These are phyloP conservation scores for Fusarium dlaminii DNA, from an alignment of 2,329 filamentous ascomycete genomes.

Conservation along the genomic window DNA sequence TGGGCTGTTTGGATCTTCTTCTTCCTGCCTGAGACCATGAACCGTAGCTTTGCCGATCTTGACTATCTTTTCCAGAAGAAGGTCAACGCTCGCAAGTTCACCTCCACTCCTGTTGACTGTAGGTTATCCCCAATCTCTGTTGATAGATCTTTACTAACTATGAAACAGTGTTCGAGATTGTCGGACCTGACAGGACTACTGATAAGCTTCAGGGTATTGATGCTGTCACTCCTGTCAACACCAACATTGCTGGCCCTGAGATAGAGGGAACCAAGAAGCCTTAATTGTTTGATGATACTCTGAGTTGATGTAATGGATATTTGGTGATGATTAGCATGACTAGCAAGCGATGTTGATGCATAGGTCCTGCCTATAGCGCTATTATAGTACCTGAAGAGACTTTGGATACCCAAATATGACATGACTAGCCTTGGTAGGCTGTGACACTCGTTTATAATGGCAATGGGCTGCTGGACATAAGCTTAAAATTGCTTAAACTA, in stretches of 20 bases:
- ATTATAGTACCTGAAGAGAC: background rate
- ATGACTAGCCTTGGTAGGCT: background rate
- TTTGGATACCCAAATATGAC: background rate
- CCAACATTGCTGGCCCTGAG: conserved; percentile 3
- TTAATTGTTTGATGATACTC: background rate
- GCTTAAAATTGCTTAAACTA: background rate
- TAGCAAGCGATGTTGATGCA: background rate
- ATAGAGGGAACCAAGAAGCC: conserved; percentile 1
- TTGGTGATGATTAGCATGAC: background rate
- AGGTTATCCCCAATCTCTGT: background rate
- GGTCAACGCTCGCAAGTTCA: conserved; percentile 53
- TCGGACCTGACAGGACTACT: background rate
- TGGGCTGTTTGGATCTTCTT: conserved; percentile 61
- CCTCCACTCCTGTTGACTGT: conserved; percentile 42
- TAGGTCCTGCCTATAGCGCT: background rate
- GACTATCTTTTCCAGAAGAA: conserved; percentile 62
- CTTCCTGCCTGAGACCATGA: conserved; percentile 63
- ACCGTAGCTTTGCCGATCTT: conserved; percentile 63
- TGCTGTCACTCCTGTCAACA: conserved; percentile 14
- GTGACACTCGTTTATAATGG: background rate
- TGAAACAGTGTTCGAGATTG: conserved; percentile 20
- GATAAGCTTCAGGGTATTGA: conserved; percentile 21
- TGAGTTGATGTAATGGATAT: background rate
- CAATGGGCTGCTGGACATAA: background rate
- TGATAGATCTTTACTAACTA: background rate